Evolutionary conservation across 1,284 basidiomycete genomes (phyloP).

Genomic region (Coriolopsis trogii): DNA sequence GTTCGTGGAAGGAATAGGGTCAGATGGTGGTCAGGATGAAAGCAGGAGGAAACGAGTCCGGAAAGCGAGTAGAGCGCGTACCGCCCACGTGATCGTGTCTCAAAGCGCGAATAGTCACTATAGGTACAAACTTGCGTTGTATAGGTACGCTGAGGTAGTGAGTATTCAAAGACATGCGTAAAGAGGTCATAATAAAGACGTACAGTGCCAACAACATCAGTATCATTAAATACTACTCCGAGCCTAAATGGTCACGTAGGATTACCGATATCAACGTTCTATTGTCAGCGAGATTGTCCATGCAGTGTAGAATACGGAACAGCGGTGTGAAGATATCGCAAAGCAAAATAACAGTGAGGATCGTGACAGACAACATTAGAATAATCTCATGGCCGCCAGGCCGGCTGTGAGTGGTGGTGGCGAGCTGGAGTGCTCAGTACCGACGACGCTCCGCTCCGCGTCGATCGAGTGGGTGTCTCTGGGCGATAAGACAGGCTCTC

Average conservation of each 20-base stretch:
- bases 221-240: constrained; percentile 23
- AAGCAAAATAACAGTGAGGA: constrained; percentile 23
- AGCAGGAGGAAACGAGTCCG: background rate
- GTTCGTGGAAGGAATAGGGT: too few relatives aligned
- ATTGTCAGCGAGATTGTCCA: constrained; percentile 18
- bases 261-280: constrained; percentile 9
- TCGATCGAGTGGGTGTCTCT: constrained; percentile 45
- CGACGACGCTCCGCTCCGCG: constrained; percentile 28
- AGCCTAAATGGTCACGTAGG: constrained; percentile 10
- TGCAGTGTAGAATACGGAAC: constrained; percentile 8
- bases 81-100: constrained; percentile 4
- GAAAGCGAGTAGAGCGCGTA: background rate
- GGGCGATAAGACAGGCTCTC: constrained; percentile 42
- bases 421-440: constrained; percentile 27
- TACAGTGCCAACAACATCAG: constrained; percentile 26
- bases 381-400: constrained; percentile 33
- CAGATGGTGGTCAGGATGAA: too few relatives aligned
- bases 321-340: constrained; percentile 9
- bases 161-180: background rate
- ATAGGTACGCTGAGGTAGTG: background rate
- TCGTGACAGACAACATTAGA: constrained; percentile 9
- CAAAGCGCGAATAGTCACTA: background rate
- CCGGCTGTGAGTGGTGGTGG: constrained; percentile 24
- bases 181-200: constrained; percentile 14
- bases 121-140: background rate